Percentiles rank a stretch among this genome's conserved stretches.
These are phyloP conservation scores for Phytophthora quininea DNA, from an alignment of 352 stramenopile species.

Conservation along the genomic window DNA sequence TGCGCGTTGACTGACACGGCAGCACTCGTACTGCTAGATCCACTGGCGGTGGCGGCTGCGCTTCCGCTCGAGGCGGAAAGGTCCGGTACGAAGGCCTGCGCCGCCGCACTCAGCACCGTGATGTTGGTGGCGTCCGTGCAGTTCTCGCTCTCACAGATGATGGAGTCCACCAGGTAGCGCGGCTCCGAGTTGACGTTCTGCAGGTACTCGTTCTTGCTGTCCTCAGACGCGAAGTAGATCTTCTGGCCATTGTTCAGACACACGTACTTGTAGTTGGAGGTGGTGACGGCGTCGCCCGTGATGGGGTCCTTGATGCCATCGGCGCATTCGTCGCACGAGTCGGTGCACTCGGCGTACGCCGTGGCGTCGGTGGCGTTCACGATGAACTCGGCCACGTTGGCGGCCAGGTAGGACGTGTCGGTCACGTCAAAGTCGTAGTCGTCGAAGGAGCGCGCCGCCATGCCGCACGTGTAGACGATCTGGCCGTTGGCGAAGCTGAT, in stretches of 20 bases:
- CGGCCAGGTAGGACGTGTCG: constrained; percentile 70
- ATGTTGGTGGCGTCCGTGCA: constrained; percentile 70
- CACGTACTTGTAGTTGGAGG: constrained; percentile 71
- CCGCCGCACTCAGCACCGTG: constrained; percentile 53
- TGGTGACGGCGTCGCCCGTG: constrained; percentile 57
- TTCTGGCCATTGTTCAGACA: constrained; percentile 82
- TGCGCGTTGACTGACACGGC: constrained; percentile 21
- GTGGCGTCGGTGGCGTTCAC: constrained; percentile 42
- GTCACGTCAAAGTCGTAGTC: constrained; percentile 65
- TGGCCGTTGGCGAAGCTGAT: constrained; percentile 67
- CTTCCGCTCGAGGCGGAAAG: constrained; percentile 24
- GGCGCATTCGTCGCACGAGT: constrained; percentile 55
- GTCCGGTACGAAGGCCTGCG: constrained; percentile 36
- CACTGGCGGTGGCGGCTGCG: constrained; percentile 23
- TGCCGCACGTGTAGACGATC: constrained; percentile 77
- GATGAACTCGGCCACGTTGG: constrained; percentile 65
- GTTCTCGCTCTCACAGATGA: constrained; percentile 57
- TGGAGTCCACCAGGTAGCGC: constrained; percentile 58
- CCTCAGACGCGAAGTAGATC: constrained; percentile 79
- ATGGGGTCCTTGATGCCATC: constrained; percentile 68
- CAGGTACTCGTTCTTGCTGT: constrained; percentile 66
- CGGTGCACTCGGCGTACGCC: constrained; percentile 37
- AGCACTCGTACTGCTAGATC: constrained; percentile 19
- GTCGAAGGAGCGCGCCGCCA: constrained; percentile 58
- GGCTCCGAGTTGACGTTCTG: constrained; percentile 59